Base-by-base conservation (phyloP, 2,329 filamentous ascomycete species). In the Chaetomium sp. region DNA sequence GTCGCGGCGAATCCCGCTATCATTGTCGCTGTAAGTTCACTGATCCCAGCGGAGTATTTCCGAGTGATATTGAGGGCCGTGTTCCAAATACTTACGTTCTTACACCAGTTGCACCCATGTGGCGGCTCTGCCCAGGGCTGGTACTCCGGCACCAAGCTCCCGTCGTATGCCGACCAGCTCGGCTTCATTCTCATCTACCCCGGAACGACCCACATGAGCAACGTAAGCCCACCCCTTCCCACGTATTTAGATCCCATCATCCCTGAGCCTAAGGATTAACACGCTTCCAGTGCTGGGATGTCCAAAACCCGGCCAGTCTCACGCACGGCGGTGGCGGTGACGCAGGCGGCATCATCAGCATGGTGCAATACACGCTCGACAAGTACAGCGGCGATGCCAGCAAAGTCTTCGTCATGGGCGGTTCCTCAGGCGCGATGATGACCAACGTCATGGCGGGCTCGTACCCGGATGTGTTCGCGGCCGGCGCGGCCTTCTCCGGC, bases 261-360 rank as follows among this genome's bases (percentile, higher is more conserved):
- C 19, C 19, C 19, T 27, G 19, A 27, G 19, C 12, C n/a, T 34
- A 19, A 2, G 6, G 19, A 27, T 8, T 47, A 4, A 19, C 45
- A 14, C 9, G 4, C 9, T 10, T n/a, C 6, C 34, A 52, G 43
- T 82, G 79, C 67, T 82, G 79, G 79, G 79, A 82, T 58, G 78
- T 81, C 5, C 71, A 74, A 10, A 76, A 72, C 41, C 62, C 70
- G 2, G 64, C 62, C 11, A 72, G 74, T 1, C 69, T 81, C 1
- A 75, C 73, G 2, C 78, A 79, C 60, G 70, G 76, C 57, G 74
- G 71, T 7, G 77, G 77, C 12, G 76, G 77, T 14, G 77, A 81
- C 65, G 74, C 71, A 9, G 71, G 73, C 34, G 71, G 72, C 1
- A 78, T 81, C 59, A 72, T 75, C 35, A 77, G 73, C 62, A 79